Conservation (phyloP, 176 grass and related monocot species). For the Ampelocalamus luodianensis region DNA sequence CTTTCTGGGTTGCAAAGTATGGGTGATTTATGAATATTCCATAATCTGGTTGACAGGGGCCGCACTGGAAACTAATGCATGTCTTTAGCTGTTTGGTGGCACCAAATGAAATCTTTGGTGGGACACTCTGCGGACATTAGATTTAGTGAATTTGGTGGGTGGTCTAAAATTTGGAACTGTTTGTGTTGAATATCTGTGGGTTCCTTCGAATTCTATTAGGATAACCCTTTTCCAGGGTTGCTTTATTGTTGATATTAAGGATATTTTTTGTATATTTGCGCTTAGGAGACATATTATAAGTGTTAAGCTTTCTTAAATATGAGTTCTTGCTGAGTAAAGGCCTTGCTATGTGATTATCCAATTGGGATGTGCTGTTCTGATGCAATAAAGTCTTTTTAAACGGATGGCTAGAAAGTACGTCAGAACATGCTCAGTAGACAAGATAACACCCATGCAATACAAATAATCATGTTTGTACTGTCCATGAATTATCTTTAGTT, state of each 20-base stretch:
- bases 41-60: slow-evolving; percentile 16
- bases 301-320: not conserved
- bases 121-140: not conserved
- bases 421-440: not conserved
- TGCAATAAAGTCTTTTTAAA: slow-evolving; percentile 8
- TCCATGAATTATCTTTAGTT: not conserved
- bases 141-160: slow-evolving; percentile 18
- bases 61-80: slow-evolving; percentile 31
- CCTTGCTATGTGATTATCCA: not conserved
- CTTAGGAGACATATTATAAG: not conserved
- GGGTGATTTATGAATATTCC: slow-evolving; percentile 14
- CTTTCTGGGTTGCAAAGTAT: slow-evolving; percentile 19
- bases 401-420: not conserved
- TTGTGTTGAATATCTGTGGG: not conserved
- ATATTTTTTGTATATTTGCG: not conserved
- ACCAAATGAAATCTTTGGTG: slow-evolving; percentile 21
- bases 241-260: slow-evolving; percentile 1
- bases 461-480: not conserved
- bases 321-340: slow-evolving; percentile 2
- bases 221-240: not conserved
- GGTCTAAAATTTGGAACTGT: slow-evolving; percentile 14
- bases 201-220: not conserved
- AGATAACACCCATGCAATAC: not conserved
- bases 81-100: slow-evolving; percentile 9
- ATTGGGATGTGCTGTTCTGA: not conserved